phyloP scores from a whole-genome alignment of 1,139 yeast species.

The Geotrichum siamense region DNA sequence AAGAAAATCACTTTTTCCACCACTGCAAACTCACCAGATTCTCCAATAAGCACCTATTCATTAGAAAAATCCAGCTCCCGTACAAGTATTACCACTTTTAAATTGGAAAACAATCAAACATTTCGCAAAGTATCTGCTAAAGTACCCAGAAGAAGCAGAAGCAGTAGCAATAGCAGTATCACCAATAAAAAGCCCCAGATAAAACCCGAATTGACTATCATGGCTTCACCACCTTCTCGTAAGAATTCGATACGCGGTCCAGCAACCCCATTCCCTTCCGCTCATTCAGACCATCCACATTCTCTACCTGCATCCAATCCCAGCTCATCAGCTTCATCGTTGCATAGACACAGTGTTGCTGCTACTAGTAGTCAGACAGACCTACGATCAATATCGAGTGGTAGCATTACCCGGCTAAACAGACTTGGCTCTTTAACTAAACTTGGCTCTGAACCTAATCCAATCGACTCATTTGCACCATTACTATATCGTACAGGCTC shows the following conservation, averaged over 20 bases:
- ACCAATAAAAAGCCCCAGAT: background rate
- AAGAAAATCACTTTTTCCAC: constrained; percentile 5
- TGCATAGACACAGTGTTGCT: background rate
- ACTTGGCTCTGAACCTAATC: background rate
- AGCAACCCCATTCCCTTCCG: background rate
- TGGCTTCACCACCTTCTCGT: background rate
- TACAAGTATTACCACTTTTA: constrained; percentile 7
- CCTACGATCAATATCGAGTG: too few species aligned
- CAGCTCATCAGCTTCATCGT: background rate
- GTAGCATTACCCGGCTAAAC: background rate
- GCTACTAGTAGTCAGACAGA: background rate
- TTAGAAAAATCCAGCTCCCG: constrained; percentile 2
- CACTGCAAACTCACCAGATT: background rate
- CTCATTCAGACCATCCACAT: background rate
- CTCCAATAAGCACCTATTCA: background rate
- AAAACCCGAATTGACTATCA: background rate
- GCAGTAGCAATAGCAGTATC: too few species aligned
- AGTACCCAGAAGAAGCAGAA: background rate
- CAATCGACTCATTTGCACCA: constrained; percentile 17
- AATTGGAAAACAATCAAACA: constrained; percentile 2
- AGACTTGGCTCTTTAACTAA: background rate
- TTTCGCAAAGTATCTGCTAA: constrained; percentile 5
- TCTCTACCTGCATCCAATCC: background rate
- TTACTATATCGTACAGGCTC: constrained; percentile 28
- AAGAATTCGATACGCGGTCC: background rate